Evolutionary conservation across 169 alveolate genomes (phyloP), one percentile per base, ranked within the genome.

Genomic region (Plasmodium vivax): DNA sequence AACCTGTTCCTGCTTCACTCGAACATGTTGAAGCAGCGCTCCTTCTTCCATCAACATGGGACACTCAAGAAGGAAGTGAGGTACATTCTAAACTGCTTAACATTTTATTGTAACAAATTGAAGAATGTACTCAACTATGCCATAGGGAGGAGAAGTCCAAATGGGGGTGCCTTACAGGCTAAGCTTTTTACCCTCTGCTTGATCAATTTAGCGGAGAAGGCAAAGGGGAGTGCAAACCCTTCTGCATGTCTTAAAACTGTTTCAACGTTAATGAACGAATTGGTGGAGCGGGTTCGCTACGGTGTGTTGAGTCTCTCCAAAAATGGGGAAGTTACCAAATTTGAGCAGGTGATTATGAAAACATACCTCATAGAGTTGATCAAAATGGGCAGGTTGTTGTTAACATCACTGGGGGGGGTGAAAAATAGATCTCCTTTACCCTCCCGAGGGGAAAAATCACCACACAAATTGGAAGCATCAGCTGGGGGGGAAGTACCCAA

Each of bases 321-420:
- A 32, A 54, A 41, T 51, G 68, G 16, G 30, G 54, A 85, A 51
- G 72, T 68, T 1, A 47, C 93, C 3, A 85, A 51, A 85, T 71
- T 85, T 75, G 93, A 85, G 62, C 62, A 36, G 23, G 84, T 41
- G 45, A 51, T 85, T 75, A 85, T 85, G 82, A 85, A 85, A 75
- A 56, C 80, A 74, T 85, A 85, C 45, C 68, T 56, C 9, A 74
- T 85, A 34, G 93, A 85, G 45, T 77, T 85, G 30, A 23, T 75
- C n/a, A 85, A 75, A 56, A 51, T 74, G 72, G 54, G 87, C 16
- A 32, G 43, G 23, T n/a, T 85, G 47, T 56, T 85, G 34, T 75
- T 68, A 68, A 23, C 77, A 27, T 47, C 92, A 38, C 71, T 84
- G 30, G 62, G 34, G 16, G 27, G 38, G 41, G 1, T 23, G 6